phyloP scores from a whole-genome alignment of 2,329 filamentous ascomycete species.

The Verticillium alfalfae region DNA sequence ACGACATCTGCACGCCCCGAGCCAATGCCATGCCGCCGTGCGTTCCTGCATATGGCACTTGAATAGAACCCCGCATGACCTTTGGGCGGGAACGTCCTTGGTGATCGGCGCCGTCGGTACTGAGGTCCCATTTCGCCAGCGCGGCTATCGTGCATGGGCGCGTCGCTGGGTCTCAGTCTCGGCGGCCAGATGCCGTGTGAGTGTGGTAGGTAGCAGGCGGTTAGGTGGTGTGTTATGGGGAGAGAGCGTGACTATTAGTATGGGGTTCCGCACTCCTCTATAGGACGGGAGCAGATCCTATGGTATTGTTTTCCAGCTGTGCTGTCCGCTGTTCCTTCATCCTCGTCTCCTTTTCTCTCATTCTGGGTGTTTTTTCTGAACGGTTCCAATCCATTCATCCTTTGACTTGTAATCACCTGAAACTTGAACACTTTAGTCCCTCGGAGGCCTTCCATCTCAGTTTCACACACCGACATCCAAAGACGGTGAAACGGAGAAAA shows the following conservation, averaged over 20 bases:
- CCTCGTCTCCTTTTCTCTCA: background rate
- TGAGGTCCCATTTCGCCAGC: background rate
- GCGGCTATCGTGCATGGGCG: conserved; percentile 20
- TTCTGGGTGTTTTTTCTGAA: background rate
- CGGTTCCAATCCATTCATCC: background rate
- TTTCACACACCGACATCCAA: too few species aligned
- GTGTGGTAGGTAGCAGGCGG: background rate
- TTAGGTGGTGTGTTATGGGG: background rate
- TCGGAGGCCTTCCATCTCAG: too few species aligned
- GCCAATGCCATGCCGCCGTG: background rate
- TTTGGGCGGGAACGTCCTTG: background rate
- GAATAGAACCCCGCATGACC: background rate
- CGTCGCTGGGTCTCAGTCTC: conserved; percentile 4
- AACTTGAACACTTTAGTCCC: background rate
- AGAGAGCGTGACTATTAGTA: background rate
- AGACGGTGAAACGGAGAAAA: conserved; percentile 6
- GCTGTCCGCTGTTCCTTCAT: background rate
- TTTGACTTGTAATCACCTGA: background rate
- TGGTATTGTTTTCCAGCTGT: background rate
- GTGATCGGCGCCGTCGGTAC: background rate
- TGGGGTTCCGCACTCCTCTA: background rate
- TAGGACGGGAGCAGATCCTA: too few species aligned
- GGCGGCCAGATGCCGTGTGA: background rate
- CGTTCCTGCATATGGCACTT: background rate
- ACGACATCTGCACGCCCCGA: background rate